A percentile compares a stretch with the other conserved stretches of the same genome.
These are phyloP conservation scores for Talaromyces atroroseus DNA, from an alignment of 2,329 filamentous ascomycete species.

Conservation along the genomic window DNA sequence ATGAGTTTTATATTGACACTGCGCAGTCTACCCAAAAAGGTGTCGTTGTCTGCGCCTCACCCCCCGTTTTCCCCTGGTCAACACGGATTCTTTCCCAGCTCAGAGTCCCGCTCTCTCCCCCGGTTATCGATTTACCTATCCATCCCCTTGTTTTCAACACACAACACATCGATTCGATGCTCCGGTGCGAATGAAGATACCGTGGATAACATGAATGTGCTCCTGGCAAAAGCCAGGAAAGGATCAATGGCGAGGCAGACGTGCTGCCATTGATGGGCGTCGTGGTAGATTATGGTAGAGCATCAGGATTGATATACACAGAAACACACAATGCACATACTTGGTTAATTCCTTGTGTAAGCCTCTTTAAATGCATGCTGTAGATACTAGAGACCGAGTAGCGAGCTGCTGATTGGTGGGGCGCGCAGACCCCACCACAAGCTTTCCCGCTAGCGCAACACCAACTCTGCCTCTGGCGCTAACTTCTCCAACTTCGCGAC, in stretches of 20 bases:
- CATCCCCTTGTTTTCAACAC: slow-evolving; percentile 5
- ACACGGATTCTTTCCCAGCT: slow-evolving; percentile 5
- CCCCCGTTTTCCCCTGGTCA: slow-evolving; percentile 4
- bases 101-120: neutral
- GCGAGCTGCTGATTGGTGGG: neutral
- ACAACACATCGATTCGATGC: slow-evolving; percentile 1
- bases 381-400: too few species aligned
- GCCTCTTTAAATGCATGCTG: too few species aligned
- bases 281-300: slow-evolving; percentile 14
- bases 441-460: neutral
- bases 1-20: neutral
- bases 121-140: slow-evolving; percentile 8
- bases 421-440: neutral
- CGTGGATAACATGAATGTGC: slow-evolving; percentile 3
- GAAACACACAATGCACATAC: slow-evolving; percentile 10
- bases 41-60: slow-evolving; percentile 6
- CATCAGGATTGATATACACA: slow-evolving; percentile 12
- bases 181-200: slow-evolving; percentile 6
- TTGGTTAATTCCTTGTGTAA: too few species aligned
- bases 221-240: neutral
- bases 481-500: neutral
- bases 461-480: neutral
- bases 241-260: neutral
- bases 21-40: neutral
- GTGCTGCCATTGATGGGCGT: slow-evolving; percentile 1